Evolutionary conservation across 345 rosid species (phyloP).

Genomic region (Arabis alpina): DNA sequence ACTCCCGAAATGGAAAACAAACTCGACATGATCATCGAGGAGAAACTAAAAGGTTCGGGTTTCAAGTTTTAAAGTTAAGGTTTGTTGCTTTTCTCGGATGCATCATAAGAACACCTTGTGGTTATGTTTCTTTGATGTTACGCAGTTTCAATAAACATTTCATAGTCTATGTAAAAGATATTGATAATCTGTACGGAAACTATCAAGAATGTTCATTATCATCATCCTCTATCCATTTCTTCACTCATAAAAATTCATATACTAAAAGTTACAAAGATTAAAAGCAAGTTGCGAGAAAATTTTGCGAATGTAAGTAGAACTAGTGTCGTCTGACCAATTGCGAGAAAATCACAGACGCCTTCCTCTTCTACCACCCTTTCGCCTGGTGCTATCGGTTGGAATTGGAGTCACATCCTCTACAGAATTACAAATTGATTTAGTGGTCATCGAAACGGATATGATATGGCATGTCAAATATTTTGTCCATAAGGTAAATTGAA

Average conservation of each 20-base stretch:
- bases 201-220: too few species aligned
- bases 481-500: not conserved
- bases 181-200: too few species aligned
- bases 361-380: constrained; percentile 86
- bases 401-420: constrained; percentile 88
- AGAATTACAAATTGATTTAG: too few species aligned
- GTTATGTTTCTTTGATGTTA: too few species aligned
- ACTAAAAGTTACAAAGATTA: not conserved
- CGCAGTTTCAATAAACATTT: too few species aligned
- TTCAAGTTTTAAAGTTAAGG: not conserved
- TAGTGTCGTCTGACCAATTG: too few species aligned
- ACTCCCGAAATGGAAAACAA: not conserved
- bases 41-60: not conserved
- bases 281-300: constrained; percentile 1
- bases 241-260: not conserved
- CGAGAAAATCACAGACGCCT: constrained; percentile 61
- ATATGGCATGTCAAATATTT: too few species aligned
- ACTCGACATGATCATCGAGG: not conserved
- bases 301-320: too few species aligned
- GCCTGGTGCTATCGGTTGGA: constrained; percentile 72
- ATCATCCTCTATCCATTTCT: not conserved
- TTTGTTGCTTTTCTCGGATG: too few species aligned
- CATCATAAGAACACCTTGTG: too few species aligned
- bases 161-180: too few species aligned
- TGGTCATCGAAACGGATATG: too few species aligned